A percentile compares a stretch with the other conserved stretches of the same genome.
Evolutionary conservation across 1,139 yeast genomes (phyloP).

Genomic region (Debaryomyces sp.): DNA sequence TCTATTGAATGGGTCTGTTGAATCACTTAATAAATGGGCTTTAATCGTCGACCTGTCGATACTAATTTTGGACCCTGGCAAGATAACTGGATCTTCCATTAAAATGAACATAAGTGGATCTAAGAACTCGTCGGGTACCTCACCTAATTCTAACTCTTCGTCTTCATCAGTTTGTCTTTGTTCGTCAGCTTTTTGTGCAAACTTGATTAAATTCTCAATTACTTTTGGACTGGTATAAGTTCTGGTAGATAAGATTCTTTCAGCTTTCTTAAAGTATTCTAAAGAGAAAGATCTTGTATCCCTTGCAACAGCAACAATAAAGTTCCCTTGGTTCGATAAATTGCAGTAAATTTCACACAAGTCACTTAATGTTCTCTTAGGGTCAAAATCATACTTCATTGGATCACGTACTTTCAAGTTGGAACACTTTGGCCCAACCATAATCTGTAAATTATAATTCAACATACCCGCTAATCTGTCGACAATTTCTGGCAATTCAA

Average conservation of each 20-base stretch:
- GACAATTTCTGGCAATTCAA: conserved; percentile 86
- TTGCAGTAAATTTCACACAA: conserved; percentile 78
- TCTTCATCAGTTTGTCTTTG: conserved; percentile 68
- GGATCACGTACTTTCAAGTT: conserved; percentile 86
- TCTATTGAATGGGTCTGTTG: conserved; percentile 97
- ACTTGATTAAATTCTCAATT: conserved; percentile 51
- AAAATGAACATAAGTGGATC: conserved; percentile 96
- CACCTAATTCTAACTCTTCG: conserved; percentile 88
- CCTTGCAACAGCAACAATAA: conserved; percentile 78
- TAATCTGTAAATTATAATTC: conserved; percentile 82
- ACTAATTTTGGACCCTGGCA: conserved; percentile 82
- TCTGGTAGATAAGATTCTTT: conserved; percentile 60
- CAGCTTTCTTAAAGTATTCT: conserved; percentile 69
- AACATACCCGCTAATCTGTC: conserved; percentile 95
- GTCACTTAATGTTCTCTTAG: conserved; percentile 68
- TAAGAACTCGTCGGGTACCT: conserved; percentile 92
- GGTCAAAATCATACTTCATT: conserved; percentile 80
- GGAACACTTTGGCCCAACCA: conserved; percentile 94
- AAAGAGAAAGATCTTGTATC: conserved; percentile 86
- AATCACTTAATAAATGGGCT: conserved; percentile 89
- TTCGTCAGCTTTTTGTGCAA: conserved; percentile 66
- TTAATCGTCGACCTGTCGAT: conserved; percentile 92
- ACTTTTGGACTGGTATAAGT: conserved; percentile 55
- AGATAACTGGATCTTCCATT: conserved; percentile 93
- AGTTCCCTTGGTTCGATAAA: conserved; percentile 63